phyloP scores from a whole-genome alignment of 345 rosid genomes.

The Heritiera fomes region DNA sequence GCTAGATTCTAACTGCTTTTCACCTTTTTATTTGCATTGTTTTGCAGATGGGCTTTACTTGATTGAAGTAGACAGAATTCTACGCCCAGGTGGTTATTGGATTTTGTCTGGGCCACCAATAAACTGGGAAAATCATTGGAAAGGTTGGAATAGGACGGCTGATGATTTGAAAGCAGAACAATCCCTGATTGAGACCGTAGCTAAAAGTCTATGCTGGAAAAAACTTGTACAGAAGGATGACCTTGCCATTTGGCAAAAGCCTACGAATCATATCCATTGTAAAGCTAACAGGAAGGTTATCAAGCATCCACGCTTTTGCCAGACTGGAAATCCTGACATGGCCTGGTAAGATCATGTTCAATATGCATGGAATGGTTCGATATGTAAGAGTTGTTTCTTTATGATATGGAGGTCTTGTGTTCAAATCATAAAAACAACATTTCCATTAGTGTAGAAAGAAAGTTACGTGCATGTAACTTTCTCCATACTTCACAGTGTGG shows the following conservation, averaged over 20 bases:
- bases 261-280: constrained; percentile 80
- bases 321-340: constrained; percentile 58
- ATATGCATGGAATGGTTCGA: neutral
- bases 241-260: constrained; percentile 86
- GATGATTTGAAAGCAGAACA: constrained; percentile 69
- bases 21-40: neutral
- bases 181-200: constrained; percentile 51
- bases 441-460: too few species aligned
- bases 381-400: too few species aligned
- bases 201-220: constrained; percentile 85
- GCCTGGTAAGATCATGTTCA: constrained; percentile 60
- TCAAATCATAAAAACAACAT: too few species aligned
- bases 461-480: too few species aligned
- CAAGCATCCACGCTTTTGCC: constrained; percentile 67
- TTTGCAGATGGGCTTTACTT: constrained; percentile 70
- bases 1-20: neutral
- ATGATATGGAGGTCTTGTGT: too few species aligned
- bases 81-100: constrained; percentile 96
- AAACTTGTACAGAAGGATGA: constrained; percentile 61
- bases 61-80: constrained; percentile 76
- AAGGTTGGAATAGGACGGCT: constrained; percentile 73
- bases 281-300: constrained; percentile 48
- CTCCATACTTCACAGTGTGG: too few species aligned
- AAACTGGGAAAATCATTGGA: constrained; percentile 78
- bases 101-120: constrained; percentile 91